Conservation (phyloP, 164 flowering plant species). For the Magnolia sinica region DNA sequence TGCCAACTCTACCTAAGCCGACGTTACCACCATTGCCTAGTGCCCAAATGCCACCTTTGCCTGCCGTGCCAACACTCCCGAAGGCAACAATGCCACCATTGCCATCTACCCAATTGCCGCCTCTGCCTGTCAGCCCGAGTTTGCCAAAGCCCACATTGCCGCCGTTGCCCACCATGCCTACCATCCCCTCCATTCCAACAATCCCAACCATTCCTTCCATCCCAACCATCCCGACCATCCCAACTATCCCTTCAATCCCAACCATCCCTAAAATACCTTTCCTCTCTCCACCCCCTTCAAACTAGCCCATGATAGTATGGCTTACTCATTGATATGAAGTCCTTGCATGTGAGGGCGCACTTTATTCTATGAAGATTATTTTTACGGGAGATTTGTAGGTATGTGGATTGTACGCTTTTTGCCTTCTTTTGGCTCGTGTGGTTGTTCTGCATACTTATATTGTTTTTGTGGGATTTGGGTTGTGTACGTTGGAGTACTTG, state of each 20-base stretch:
- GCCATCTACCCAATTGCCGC: neutral
- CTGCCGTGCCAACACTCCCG: neutral
- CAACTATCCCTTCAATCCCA: constrained; percentile 1
- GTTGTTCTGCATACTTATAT: too few relatives aligned
- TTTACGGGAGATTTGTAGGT: too few relatives aligned
- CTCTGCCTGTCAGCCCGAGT: neutral
- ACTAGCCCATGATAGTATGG: too few relatives aligned
- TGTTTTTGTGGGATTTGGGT: too few relatives aligned
- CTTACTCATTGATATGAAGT: too few relatives aligned
- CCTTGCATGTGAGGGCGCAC: too few relatives aligned
- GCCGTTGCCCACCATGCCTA: neutral
- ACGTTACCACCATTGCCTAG: neutral
- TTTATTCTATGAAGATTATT: too few relatives aligned
- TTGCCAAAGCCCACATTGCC: neutral
- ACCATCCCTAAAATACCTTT: neutral
- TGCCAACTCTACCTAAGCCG: constrained; percentile 1
- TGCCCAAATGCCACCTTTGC: neutral
- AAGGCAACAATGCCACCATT: constrained; percentile 2
- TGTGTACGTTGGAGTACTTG: too few relatives aligned
- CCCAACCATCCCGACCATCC: neutral
- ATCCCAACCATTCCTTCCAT: neutral
- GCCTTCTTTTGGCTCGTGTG: too few relatives aligned
- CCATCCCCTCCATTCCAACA: neutral
- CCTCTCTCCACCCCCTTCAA: neutral
- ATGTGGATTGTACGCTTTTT: too few relatives aligned